Conservation (phyloP, 176 grass and related monocot genomes). For the Zea mays region DNA sequence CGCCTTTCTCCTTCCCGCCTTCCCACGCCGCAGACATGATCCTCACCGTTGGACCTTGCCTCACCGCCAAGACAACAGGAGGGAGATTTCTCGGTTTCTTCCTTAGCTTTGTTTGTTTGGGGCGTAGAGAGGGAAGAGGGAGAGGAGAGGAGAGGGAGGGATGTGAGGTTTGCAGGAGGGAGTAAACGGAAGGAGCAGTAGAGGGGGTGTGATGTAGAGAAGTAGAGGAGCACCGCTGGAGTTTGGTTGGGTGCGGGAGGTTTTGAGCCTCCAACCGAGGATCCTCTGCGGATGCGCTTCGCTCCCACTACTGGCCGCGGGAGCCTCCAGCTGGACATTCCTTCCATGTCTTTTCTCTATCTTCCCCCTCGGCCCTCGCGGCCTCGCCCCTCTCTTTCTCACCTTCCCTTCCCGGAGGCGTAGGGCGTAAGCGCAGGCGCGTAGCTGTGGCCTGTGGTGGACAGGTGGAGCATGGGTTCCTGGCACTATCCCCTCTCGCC, state of each 20-base stretch:
- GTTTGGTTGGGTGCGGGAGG: conserved; percentile 28
- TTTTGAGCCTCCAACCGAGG: conserved; percentile 33
- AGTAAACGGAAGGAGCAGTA: too few relatives aligned
- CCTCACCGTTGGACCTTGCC: neutral
- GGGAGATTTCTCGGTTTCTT: neutral
- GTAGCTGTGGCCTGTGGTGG: too few relatives aligned
- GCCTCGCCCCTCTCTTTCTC: too few relatives aligned
- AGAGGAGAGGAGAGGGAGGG: too few relatives aligned
- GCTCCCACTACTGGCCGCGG: conserved; percentile 11
- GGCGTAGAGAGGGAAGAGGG: too few relatives aligned
- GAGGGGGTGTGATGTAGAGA: neutral
- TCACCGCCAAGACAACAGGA: neutral
- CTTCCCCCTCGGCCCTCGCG: too few relatives aligned
- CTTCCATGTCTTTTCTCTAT: neutral
- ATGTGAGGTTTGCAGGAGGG: too few relatives aligned
- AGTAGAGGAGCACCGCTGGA: conserved; percentile 18
- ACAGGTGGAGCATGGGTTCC: too few relatives aligned
- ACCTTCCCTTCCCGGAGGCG: too few relatives aligned
- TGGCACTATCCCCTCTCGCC: too few relatives aligned
- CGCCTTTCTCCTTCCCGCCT: conserved; percentile 1
- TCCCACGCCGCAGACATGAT: conserved; percentile 16
- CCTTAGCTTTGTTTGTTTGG: too few relatives aligned
- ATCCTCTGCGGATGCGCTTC: conserved; percentile 53
- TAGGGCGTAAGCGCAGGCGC: too few relatives aligned
- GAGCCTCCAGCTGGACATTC: conserved; percentile 44